Percentiles rank a stretch among this genome's conserved stretches.
Evolutionary conservation across 768 basidiomycete species (phyloP).

Genomic region (Leccinum variicolor): DNA sequence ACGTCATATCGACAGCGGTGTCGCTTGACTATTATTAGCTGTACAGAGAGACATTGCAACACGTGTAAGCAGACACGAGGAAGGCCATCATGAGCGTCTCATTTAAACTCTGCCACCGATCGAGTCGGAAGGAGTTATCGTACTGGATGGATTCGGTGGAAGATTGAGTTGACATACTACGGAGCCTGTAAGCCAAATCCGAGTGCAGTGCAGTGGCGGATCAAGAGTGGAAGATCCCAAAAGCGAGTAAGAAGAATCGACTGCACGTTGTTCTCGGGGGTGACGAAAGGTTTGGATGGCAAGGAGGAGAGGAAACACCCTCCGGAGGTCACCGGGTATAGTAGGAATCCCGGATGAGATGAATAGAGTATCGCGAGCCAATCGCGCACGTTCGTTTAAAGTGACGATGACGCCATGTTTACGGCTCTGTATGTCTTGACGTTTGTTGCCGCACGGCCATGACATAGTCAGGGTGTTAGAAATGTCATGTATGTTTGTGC

Average conservation of each 20-base stretch:
- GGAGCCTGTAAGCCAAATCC: neutral
- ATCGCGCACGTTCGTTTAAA: neutral
- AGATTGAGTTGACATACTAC: neutral
- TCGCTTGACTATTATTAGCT: neutral
- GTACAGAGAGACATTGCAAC: neutral
- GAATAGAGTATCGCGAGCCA: neutral
- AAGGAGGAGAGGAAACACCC: neutral
- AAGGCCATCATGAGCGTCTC: neutral
- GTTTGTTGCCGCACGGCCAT: neutral
- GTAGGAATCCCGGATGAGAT: neutral
- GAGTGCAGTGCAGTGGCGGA: neutral
- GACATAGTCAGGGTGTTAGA: neutral
- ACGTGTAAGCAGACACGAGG: neutral
- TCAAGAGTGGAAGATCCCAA: neutral
- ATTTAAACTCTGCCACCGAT: neutral
- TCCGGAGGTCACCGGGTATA: neutral
- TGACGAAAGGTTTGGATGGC: neutral
- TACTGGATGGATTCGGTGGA: neutral
- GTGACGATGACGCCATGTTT: conserved; percentile 1
- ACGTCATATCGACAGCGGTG: neutral
- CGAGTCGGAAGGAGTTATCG: neutral
- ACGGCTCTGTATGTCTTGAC: neutral
- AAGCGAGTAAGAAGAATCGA: neutral
- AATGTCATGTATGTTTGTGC: neutral
- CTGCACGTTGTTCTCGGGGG: neutral